Evolutionary conservation across 106 monocot genomes (phyloP), one percentile per base, ranked within the genome.

Genomic region (Xerophyta viscosa): DNA sequence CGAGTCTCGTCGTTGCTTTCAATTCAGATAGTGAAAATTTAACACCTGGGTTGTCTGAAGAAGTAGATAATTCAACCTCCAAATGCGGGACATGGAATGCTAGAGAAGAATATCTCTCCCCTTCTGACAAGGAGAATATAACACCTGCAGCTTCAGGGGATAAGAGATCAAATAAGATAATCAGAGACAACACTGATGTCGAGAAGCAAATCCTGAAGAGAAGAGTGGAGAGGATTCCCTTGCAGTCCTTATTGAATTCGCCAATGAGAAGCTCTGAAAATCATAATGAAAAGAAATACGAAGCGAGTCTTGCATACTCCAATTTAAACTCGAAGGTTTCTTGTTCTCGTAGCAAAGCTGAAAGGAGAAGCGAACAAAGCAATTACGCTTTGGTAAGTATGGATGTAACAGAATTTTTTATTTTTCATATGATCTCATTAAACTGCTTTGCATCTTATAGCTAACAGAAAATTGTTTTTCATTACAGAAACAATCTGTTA

Each of bases 51-150:
- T 37, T 24, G 25, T 17, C 66, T 31, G 21, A 13, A 50, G 48
- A 31, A 54, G 15, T 18, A 20, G 29, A 54, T 19, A 54, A 18
- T 15, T 48, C 48, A 3, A 54, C 3, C 9, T 5, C 31, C 33
- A 8, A 27, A 14, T 27, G 10, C 10, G 12, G 26, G 6, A 12
- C 7, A 10, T 30, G 21, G 18, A 13, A 45, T 45, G 29, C 26
- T 13, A 18, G 19, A 31, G 75, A 69, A 22, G 39, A 57, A 50
- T 48, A 56, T 2, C 23, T 44, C 18, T 67, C 55, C 55, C 13
- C 27, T 31, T 75, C 75, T 8, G 58, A 63, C 19, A 76, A 76
- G 54, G 76, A 76, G 58, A 75, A 75, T 36, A 27, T 23, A 20
- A 62, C 74, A n/a, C 74, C 74, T 21, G 24, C 27, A 24, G 13